A percentile compares a stretch with the other conserved stretches of the same genome.
Evolutionary conservation across 345 rosid genomes (phyloP).

Genomic region (Moricandia moricandioides): DNA sequence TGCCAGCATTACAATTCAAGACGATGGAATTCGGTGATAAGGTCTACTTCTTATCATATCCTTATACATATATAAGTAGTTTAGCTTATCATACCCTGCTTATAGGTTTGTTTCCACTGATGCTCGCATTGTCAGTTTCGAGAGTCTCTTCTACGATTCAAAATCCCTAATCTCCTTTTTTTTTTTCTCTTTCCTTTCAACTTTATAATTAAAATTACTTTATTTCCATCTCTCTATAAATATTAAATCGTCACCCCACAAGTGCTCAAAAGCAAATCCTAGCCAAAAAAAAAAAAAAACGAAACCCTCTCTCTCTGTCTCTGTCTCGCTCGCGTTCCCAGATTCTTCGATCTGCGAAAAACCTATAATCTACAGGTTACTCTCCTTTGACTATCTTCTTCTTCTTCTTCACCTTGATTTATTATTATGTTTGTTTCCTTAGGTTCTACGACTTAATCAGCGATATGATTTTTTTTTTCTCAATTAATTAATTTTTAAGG

Average conservation of each 20-base stretch:
- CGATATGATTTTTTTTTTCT: not conserved
- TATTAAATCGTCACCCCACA: conserved; percentile 8
- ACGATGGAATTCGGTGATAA: not conserved
- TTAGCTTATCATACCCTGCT: not conserved
- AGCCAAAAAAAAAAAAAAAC: not conserved
- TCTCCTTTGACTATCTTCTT: conserved; percentile 8
- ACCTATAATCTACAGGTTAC: conserved; percentile 2
- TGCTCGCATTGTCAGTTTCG: conserved; percentile 26
- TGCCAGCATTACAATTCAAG: too few species aligned
- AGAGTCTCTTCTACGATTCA: conserved; percentile 23
- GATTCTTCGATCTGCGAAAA: conserved; percentile 18
- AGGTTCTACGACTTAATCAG: conserved; percentile 5
- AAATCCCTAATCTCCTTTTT: conserved; percentile 15
- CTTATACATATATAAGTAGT: not conserved
- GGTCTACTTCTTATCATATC: not conserved
- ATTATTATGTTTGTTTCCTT: not conserved
- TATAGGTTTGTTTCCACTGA: conserved; percentile 25
- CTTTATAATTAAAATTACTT: not conserved
- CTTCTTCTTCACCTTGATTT: not conserved
- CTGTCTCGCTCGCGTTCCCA: not conserved
- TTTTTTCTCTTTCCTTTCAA: not conserved
- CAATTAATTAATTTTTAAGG: not conserved
- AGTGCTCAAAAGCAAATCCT: conserved; percentile 13
- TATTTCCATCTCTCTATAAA: conserved; percentile 5
- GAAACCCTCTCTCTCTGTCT: not conserved